phyloP scores from a whole-genome alignment of 345 rosid genomes.

The Corchorus olitorius region DNA sequence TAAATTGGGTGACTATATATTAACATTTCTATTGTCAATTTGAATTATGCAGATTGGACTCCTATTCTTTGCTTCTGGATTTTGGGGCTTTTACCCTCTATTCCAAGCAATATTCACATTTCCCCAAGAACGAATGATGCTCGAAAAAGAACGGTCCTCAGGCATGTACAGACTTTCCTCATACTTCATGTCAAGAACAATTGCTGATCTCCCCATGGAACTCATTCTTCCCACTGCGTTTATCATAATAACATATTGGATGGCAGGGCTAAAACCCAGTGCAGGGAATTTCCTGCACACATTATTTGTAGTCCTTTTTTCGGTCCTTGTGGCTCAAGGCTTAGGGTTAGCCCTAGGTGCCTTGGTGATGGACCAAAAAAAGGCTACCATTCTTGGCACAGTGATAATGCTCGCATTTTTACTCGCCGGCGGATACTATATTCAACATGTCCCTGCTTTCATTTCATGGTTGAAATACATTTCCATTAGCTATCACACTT shows the following conservation, averaged over 20 bases:
- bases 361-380: slow-evolving; percentile 43
- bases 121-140: slow-evolving; percentile 83
- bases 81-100: slow-evolving; percentile 75
- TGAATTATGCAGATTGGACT: slow-evolving; percentile 59
- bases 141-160: slow-evolving; percentile 78
- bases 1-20: too few species aligned
- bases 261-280: slow-evolving; percentile 62
- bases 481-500: slow-evolving; percentile 43
- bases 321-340: slow-evolving; percentile 52
- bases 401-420: slow-evolving; percentile 42
- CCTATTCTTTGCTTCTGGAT: slow-evolving; percentile 64
- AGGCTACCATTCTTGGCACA: slow-evolving; percentile 42
- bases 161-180: slow-evolving; percentile 85
- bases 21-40: not conserved
- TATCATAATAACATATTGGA: slow-evolving; percentile 60
- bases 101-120: slow-evolving; percentile 78
- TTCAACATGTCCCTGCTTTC: slow-evolving; percentile 51
- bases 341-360: slow-evolving; percentile 65
- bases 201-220: slow-evolving; percentile 77
- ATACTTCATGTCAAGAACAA: slow-evolving; percentile 66
- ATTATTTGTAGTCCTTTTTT: slow-evolving; percentile 38
- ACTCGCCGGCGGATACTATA: slow-evolving; percentile 53
- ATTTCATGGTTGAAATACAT: slow-evolving; percentile 50
- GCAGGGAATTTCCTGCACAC: slow-evolving; percentile 45
- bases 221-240: slow-evolving; percentile 64